Conservation (phyloP, 345 rosid genomes). For the Dimocarpus longan region DNA sequence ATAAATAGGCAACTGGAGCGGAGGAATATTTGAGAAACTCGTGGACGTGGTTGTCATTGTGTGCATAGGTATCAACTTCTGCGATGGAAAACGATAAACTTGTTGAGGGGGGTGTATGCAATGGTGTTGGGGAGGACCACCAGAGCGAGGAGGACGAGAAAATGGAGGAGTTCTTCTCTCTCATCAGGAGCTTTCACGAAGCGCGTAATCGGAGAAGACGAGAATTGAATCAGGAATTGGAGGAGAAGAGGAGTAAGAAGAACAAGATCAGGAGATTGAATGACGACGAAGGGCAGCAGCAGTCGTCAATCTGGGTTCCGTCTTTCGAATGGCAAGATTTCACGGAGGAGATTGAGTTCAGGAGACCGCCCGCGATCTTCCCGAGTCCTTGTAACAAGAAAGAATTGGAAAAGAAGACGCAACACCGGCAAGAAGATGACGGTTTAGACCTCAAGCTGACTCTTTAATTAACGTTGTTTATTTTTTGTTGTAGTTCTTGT, state of each 20-base stretch:
- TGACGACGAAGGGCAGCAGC: background rate
- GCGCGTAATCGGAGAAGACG: conserved; percentile 28
- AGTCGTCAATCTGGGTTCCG: conserved; percentile 37
- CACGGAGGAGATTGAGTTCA: conserved; percentile 22
- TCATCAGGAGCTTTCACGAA: conserved; percentile 30
- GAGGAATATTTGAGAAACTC: background rate
- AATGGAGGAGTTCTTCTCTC: conserved; percentile 32
- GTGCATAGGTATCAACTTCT: background rate
- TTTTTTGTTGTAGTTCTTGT: background rate
- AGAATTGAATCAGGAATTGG: conserved; percentile 8
- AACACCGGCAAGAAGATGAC: background rate
- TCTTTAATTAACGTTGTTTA: conserved; percentile 16
- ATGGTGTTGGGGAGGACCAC: conserved; percentile 1
- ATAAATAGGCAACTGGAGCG: background rate
- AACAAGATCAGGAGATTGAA: conserved; percentile 8
- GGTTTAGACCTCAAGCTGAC: conserved; percentile 35
- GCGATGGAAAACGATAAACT: conserved; percentile 20
- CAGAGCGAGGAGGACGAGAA: conserved; percentile 28
- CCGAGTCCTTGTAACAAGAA: conserved; percentile 19
- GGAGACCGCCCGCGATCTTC: conserved; percentile 15
- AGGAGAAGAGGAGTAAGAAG: conserved; percentile 8
- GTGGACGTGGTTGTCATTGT: background rate
- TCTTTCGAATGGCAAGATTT: conserved; percentile 39
- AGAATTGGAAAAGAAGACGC: background rate
- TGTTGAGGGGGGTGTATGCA: background rate